A percentile compares a stretch with the other conserved stretches of the same genome.
Evolutionary conservation across 2,329 filamentous ascomycete species (phyloP).

Genomic region (Claviceps africana): DNA sequence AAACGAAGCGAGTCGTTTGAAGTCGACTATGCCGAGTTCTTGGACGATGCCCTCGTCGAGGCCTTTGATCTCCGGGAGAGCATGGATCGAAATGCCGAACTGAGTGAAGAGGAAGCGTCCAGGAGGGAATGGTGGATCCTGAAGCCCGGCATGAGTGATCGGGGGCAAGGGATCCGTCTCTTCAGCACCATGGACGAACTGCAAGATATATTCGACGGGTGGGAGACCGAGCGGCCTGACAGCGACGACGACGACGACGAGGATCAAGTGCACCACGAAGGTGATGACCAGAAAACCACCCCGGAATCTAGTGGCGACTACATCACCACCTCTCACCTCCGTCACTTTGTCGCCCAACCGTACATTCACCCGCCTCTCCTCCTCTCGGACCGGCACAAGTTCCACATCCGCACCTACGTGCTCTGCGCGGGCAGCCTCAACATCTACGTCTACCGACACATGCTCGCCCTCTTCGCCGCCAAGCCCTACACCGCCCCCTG

Average conservation of each 20-base stretch:
- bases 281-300: neutral
- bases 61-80: constrained; percentile 76
- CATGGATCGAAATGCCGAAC: constrained; percentile 47
- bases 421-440: constrained; percentile 64
- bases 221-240: constrained; percentile 59
- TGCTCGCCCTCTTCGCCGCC: constrained; percentile 86
- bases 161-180: constrained; percentile 81
- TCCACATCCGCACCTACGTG: constrained; percentile 89
- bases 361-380: constrained; percentile 86
- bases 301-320: constrained; percentile 25
- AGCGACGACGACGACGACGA: constrained; percentile 49
- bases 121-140: constrained; percentile 88
- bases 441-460: constrained; percentile 75
- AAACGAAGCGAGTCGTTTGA: constrained; percentile 77
- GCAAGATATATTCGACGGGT: constrained; percentile 78
- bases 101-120: constrained; percentile 9
- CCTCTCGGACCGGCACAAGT: constrained; percentile 58
- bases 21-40: constrained; percentile 89
- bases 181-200: constrained; percentile 78
- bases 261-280: neutral
- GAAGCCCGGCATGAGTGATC: constrained; percentile 94
- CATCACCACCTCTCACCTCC: constrained; percentile 77
- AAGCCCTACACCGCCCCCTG: constrained; percentile 56
- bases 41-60: constrained; percentile 85
- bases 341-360: constrained; percentile 90